Percentiles rank a stretch among this genome's conserved stretches.
Evolutionary conservation across 768 basidiomycete species (phyloP).

Genomic region (Tylopilus rubrobrunneus): DNA sequence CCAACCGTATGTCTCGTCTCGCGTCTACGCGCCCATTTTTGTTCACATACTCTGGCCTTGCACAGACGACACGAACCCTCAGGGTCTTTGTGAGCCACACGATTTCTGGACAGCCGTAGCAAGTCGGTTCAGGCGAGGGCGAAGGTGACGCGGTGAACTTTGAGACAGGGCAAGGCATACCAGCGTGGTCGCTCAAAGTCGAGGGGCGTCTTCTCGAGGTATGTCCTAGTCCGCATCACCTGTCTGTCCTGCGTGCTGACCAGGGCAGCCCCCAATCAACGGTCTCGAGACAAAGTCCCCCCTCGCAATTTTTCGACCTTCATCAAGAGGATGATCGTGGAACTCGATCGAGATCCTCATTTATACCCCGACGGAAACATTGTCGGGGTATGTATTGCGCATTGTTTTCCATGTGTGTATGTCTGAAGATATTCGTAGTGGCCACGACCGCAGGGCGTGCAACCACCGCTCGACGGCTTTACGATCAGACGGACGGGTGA

Average conservation of each 20-base stretch:
- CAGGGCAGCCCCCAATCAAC: slow-evolving; percentile 50
- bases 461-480: slow-evolving; percentile 78
- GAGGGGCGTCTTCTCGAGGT: slow-evolving; percentile 87
- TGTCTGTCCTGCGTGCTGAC: not conserved
- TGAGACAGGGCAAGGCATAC: slow-evolving; percentile 85
- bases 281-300: slow-evolving; percentile 57
- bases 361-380: slow-evolving; percentile 84
- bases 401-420: not conserved
- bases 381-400: slow-evolving; percentile 60
- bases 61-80: slow-evolving; percentile 77
- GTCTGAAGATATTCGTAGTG: slow-evolving; percentile 41
- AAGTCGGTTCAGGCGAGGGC: slow-evolving; percentile 42
- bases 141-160: slow-evolving; percentile 46
- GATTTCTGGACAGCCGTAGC: slow-evolving; percentile 83
- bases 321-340: slow-evolving; percentile 79
- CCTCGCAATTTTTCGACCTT: slow-evolving; percentile 82
- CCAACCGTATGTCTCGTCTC: slow-evolving; percentile 43
- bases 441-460: slow-evolving; percentile 52
- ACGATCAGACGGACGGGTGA: slow-evolving; percentile 82
- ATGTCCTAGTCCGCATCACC: slow-evolving; percentile 16
- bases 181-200: slow-evolving; percentile 83
- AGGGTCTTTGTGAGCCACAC: slow-evolving; percentile 88
- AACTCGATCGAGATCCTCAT: slow-evolving; percentile 79
- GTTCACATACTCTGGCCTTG: not conserved
- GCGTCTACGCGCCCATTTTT: not conserved